Percentiles rank a stretch among this genome's conserved stretches.
phyloP scores from a whole-genome alignment of 2,329 filamentous ascomycete genomes.

The Alternaria solani region DNA sequence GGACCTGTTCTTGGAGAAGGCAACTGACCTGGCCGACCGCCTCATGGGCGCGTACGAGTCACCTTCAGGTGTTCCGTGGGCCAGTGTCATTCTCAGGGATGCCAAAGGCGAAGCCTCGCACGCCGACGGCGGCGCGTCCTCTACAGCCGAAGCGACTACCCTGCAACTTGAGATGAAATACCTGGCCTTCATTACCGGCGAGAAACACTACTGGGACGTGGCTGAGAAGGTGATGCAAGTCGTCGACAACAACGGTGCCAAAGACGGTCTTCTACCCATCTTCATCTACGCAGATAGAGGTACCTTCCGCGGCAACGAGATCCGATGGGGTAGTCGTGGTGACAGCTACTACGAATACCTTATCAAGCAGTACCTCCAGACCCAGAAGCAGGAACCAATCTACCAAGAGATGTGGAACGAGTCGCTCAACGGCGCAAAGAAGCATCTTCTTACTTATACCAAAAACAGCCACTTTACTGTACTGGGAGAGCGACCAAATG shows the following conservation, averaged over 20 bases:
- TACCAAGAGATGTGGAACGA: constrained; percentile 96
- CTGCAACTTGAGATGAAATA: constrained; percentile 98
- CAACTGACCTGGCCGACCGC: constrained; percentile 88
- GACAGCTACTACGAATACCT: constrained; percentile 99
- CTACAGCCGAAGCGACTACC: constrained; percentile 90
- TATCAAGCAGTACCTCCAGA: constrained; percentile 98
- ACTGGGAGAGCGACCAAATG: constrained; percentile 82
- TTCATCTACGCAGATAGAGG: constrained; percentile 84
- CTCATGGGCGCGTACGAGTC: constrained; percentile 89
- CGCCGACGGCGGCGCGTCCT: constrained; percentile 84
- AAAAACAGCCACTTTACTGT: constrained; percentile 83
- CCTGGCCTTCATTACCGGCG: constrained; percentile 90
- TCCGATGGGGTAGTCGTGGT: constrained; percentile 89
- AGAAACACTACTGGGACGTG: constrained; percentile 89
- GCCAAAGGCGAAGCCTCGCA: constrained; percentile 81
- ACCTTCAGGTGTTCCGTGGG: constrained; percentile 83
- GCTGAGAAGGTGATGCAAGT: constrained; percentile 92
- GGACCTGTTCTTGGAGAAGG: constrained; percentile 95
- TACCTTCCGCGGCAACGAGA: constrained; percentile 81
- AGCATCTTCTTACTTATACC: constrained; percentile 91
- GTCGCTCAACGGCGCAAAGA: constrained; percentile 82
- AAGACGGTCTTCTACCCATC: constrained; percentile 89
- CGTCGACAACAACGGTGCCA: constrained; percentile 79
- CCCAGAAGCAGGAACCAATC: constrained; percentile 81
- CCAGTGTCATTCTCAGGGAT: constrained; percentile 86